A percentile compares a stretch with the other conserved stretches of the same genome.
phyloP scores from a whole-genome alignment of 2,329 filamentous ascomycete species.

The Apiospora phragmitis region DNA sequence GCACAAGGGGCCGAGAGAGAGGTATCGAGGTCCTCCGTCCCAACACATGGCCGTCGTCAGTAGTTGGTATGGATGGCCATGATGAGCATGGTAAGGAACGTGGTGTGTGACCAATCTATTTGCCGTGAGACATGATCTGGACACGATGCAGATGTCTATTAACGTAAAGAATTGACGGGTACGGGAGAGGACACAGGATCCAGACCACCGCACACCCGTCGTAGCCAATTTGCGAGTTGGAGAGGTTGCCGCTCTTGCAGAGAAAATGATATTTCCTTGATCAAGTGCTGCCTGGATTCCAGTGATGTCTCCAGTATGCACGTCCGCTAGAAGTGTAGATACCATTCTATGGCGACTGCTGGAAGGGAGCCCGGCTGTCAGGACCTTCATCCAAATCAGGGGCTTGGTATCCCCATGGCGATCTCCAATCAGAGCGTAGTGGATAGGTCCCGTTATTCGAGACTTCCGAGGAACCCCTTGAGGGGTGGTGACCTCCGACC shows the following conservation, averaged over 20 bases:
- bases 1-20: neutral
- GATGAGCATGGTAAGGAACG: neutral
- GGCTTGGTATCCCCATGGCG: neutral
- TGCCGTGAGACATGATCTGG: neutral
- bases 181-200: neutral
- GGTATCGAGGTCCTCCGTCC: neutral
- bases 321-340: neutral
- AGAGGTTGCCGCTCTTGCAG: neutral
- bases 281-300: neutral
- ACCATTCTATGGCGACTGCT: neutral
- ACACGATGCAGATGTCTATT: conserved; percentile 5
- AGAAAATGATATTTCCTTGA: neutral
- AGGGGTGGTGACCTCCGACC: neutral
- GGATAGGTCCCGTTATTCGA: neutral
- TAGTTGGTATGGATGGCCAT: neutral
- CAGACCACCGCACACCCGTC: neutral
- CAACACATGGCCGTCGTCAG: neutral
- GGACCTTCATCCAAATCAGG: neutral
- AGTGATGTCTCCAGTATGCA: neutral
- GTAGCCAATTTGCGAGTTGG: neutral
- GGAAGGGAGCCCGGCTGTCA: neutral
- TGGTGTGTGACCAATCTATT: neutral
- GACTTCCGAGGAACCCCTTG: neutral
- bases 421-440: neutral
- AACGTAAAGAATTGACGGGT: neutral